phyloP scores from a whole-genome alignment of 805 yeast genomes.

The Geotrichum ghanense region DNA sequence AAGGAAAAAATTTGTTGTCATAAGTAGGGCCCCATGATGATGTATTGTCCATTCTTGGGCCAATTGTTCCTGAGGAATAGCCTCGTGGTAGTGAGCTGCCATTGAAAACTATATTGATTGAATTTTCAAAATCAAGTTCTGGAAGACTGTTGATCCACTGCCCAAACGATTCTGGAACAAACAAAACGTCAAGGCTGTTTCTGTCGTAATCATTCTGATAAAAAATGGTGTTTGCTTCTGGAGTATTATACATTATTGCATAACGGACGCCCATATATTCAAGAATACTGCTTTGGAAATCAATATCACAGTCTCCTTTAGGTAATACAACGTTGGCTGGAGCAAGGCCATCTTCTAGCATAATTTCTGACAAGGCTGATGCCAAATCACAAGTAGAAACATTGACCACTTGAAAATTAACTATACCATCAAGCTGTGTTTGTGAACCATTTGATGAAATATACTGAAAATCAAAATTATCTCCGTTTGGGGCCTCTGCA shows the following conservation, averaged over 20 bases:
- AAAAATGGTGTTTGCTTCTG: background rate
- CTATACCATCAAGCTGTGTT: background rate
- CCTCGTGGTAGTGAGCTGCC: background rate
- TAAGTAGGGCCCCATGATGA: constrained; percentile 18
- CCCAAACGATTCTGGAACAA: background rate
- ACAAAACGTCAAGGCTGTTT: background rate
- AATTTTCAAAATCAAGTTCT: too few species aligned
- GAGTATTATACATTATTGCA: background rate
- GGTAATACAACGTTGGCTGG: background rate
- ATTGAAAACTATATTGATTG: background rate
- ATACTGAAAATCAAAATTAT: background rate
- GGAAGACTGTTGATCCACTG: background rate
- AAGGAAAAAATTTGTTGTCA: constrained; percentile 15
- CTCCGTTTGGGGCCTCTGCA: background rate
- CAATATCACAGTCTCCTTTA: background rate
- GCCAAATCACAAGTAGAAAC: background rate
- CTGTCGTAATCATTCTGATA: background rate
- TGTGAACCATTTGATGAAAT: background rate
- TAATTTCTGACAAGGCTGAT: too few species aligned
- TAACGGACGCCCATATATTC: background rate
- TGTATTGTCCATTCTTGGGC: constrained; percentile 1
- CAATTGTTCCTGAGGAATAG: too few species aligned
- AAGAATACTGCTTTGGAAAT: background rate
- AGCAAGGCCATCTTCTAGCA: too few species aligned
- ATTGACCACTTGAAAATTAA: background rate